Percentiles rank a stretch among this genome's conserved stretches.
Conservation (phyloP, 257 asterid genomes). For the Solanum virginianum region DNA sequence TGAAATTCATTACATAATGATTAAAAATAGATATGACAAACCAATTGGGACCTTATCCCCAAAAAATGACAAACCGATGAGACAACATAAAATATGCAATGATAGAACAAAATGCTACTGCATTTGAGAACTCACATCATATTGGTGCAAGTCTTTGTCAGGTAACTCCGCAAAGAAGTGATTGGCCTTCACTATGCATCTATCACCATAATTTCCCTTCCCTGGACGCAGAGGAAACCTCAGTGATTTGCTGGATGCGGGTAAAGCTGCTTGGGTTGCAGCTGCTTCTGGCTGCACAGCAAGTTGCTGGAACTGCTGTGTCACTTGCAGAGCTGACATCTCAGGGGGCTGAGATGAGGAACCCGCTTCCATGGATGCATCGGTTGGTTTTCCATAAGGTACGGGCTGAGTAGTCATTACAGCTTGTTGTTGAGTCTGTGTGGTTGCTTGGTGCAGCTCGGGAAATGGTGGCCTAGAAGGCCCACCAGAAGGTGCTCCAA, state of each 20-base stretch:
- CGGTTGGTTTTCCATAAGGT: constrained; percentile 26
- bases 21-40: background rate
- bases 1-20: constrained; percentile 1
- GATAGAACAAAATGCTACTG: background rate
- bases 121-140: constrained; percentile 49
- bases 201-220: constrained; percentile 58
- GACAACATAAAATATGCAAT: background rate
- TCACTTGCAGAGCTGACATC: constrained; percentile 14
- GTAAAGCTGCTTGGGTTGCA: constrained; percentile 37
- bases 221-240: constrained; percentile 91
- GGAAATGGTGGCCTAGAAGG: constrained; percentile 63
- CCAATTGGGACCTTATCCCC: background rate
- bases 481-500: constrained; percentile 52
- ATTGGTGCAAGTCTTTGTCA: constrained; percentile 86
- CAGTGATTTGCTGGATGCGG: constrained; percentile 76
- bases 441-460: constrained; percentile 96
- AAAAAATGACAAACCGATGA: background rate
- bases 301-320: constrained; percentile 33
- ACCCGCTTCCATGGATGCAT: constrained; percentile 37
- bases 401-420: constrained; percentile 26
- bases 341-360: constrained; percentile 44
- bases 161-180: constrained; percentile 91
- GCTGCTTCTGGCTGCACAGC: constrained; percentile 34
- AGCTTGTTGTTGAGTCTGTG: constrained; percentile 43
- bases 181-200: constrained; percentile 80